A percentile compares a stretch with the other conserved stretches of the same genome.
Evolutionary conservation across 345 rosid genomes (phyloP).

Genomic region (Angophora floribunda): DNA sequence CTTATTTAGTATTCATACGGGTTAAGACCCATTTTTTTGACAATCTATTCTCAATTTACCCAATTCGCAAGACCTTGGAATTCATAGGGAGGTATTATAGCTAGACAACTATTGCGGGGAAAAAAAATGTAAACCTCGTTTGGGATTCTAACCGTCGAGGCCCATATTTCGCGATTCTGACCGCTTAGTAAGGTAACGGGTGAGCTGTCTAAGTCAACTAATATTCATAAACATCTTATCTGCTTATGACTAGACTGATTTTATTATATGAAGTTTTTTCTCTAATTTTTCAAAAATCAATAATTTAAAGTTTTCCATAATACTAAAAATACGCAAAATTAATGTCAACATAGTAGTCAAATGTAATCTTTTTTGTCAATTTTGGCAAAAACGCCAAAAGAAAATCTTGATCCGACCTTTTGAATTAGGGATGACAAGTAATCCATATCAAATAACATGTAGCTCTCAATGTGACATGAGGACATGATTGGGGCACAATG

Average conservation of each 20-base stretch:
- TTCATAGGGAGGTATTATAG: not conserved
- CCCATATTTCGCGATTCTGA: not conserved
- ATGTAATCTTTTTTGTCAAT: not conserved
- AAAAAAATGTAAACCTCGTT: not conserved
- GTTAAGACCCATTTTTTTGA: not conserved
- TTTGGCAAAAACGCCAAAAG: not conserved
- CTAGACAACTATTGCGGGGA: not conserved
- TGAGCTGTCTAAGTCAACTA: not conserved
- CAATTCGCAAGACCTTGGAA: not conserved
- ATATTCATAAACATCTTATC: not conserved
- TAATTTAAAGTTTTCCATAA: too few relatives aligned
- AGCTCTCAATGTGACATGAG: rapidly evolving
- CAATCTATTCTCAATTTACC: not conserved
- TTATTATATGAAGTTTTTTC: not conserved
- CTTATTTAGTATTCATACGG: rapidly evolving
- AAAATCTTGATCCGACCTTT: not conserved
- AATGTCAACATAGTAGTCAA: rapidly evolving
- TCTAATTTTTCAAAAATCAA: not conserved
- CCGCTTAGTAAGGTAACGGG: not conserved
- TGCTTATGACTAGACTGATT: not conserved
- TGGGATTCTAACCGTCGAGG: not conserved
- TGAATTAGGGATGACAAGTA: not conserved
- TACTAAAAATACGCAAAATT: not conserved
- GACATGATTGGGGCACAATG: rapidly evolving
- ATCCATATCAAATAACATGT: not conserved